A percentile compares a stretch with the other conserved stretches of the same genome.
Conservation (phyloP, 768 basidiomycete species). For the Lentinus tigrinus region DNA sequence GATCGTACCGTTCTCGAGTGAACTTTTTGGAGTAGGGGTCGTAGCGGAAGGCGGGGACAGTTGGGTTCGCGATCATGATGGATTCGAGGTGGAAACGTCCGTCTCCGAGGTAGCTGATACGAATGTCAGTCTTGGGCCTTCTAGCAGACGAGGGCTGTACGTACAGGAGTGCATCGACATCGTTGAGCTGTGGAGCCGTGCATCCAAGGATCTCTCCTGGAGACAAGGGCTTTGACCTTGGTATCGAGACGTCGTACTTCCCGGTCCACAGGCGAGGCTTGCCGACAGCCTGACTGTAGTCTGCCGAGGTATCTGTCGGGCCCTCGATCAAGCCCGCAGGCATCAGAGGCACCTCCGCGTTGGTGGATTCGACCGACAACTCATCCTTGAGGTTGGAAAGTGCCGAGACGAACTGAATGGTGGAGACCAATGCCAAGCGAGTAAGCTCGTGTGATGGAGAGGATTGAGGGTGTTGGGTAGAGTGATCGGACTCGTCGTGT, state of each 20-base stretch:
- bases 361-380: conserved; percentile 46
- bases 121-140: conserved; percentile 6
- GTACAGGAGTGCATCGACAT: conserved; percentile 90
- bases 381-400: conserved; percentile 85
- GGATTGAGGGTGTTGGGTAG: not conserved
- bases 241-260: conserved; percentile 73
- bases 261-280: conserved; percentile 48
- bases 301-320: not conserved
- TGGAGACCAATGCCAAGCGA: conserved; percentile 88
- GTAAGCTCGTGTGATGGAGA: conserved; percentile 41
- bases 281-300: conserved; percentile 10
- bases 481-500: conserved; percentile 3
- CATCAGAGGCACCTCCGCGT: conserved; percentile 6
- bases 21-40: conserved; percentile 98
- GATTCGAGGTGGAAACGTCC: conserved; percentile 98
- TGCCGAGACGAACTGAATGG: conserved; percentile 96
- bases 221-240: conserved; percentile 86
- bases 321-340: conserved; percentile 19
- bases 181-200: conserved; percentile 80
- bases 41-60: conserved; percentile 93
- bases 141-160: conserved; percentile 26
- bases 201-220: conserved; percentile 98
- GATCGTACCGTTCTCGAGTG: conserved; percentile 88
- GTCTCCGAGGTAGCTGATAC: conserved; percentile 86
- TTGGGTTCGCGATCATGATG: conserved; percentile 99